Evolutionary conservation across 768 basidiomycete genomes (phyloP).

Genomic region (Podaxis carcinomalis): DNA sequence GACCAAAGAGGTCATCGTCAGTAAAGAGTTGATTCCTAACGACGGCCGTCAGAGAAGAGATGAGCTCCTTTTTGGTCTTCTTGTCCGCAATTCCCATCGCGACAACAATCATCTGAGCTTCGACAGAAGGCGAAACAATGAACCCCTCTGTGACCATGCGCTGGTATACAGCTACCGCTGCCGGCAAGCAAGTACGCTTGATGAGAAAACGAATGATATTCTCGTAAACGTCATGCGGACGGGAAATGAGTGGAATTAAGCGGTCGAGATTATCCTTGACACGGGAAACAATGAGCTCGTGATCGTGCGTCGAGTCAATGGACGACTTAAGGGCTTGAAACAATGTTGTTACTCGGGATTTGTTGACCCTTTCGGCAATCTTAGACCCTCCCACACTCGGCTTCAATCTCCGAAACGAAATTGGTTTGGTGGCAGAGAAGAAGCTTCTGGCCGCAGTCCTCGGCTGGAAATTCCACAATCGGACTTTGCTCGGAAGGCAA

Average conservation of each 20-base stretch:
- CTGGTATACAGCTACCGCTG: neutral
- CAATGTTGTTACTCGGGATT: neutral
- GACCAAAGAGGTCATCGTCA: neutral
- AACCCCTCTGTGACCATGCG: slow-evolving; percentile 1
- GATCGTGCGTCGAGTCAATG: neutral
- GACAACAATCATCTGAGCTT: slow-evolving; percentile 6
- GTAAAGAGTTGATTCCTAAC: neutral
- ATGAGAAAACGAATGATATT: neutral
- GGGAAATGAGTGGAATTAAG: neutral
- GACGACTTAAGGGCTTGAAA: neutral
- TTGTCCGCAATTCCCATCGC: neutral
- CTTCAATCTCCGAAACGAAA: neutral
- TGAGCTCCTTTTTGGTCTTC: neutral
- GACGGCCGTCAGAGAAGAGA: neutral
- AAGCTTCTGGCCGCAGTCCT: neutral
- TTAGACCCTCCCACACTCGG: neutral
- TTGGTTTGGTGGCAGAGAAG: neutral
- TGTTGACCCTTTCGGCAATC: neutral
- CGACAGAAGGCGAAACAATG: slow-evolving; percentile 2
- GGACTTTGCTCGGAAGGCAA: neutral
- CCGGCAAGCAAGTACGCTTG: neutral
- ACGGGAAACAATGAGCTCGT: neutral
- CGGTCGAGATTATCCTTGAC: slow-evolving; percentile 1
- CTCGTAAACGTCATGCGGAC: slow-evolving; percentile 1
- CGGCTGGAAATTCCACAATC: neutral